Percentiles rank a stretch among this genome's conserved stretches.
These are phyloP conservation scores for Passiflora organensis DNA, from an alignment of 345 rosid genomes.

Conservation along the genomic window DNA sequence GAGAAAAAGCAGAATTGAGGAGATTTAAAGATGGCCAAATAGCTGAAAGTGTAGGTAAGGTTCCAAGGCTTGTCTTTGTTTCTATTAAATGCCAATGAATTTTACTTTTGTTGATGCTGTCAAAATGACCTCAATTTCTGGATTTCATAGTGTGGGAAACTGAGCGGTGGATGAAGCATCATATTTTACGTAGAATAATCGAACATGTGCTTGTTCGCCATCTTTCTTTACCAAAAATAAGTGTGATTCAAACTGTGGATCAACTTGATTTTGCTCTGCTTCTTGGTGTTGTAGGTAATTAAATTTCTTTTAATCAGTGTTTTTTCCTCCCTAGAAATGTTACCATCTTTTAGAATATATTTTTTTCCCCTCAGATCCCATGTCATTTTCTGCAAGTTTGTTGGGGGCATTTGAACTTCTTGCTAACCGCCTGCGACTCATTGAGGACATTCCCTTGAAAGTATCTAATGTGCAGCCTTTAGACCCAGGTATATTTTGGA, in stretches of 20 bases:
- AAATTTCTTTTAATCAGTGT: conserved; percentile 2
- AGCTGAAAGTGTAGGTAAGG: conserved; percentile 86
- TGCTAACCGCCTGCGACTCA: conserved; percentile 59
- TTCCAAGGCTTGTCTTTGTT: conserved; percentile 10
- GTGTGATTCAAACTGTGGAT: conserved; percentile 62
- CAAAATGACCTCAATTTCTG: conserved; percentile 15
- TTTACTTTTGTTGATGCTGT: conserved; percentile 9
- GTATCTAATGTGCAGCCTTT: conserved; percentile 80
- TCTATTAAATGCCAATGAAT: conserved; percentile 1
- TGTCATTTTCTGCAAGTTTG: conserved; percentile 53
- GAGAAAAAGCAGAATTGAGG: conserved; percentile 82
- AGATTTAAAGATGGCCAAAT: conserved; percentile 92
- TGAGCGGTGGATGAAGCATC: conserved; percentile 68
- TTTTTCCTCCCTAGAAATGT: not conserved
- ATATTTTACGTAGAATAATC: conserved; percentile 63
- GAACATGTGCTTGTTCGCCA: conserved; percentile 60
- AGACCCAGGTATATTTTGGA: conserved; percentile 56
- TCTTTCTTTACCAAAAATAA: conserved; percentile 49
- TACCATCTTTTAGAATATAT: conserved; percentile 2
- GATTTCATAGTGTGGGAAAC: conserved; percentile 66
- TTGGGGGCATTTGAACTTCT: conserved; percentile 65
- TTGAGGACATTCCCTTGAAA: conserved; percentile 74
- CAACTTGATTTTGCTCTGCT: conserved; percentile 84
- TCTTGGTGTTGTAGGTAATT: conserved; percentile 62
- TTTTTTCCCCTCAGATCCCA: conserved; percentile 55